These are phyloP conservation scores for Plasmodium vinckei DNA, from an alignment of 169 alveolate genomes.

Conservation along the genomic window DNA sequence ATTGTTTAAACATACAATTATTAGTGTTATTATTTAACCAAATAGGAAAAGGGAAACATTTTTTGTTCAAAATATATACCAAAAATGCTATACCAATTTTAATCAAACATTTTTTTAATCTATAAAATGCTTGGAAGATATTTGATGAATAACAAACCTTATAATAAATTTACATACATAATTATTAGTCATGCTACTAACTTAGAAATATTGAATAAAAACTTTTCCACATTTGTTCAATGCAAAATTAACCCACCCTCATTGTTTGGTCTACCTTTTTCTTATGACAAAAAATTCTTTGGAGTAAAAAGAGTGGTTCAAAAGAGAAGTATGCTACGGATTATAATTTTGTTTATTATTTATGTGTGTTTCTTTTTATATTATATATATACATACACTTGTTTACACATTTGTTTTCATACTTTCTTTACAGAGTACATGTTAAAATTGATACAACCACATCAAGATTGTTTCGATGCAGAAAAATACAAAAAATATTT, in stretches of 20 bases:
- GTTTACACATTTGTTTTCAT: constrained; percentile 6
- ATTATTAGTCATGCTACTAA: constrained; percentile 17
- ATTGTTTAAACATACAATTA: neutral
- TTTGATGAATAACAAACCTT: constrained; percentile 25
- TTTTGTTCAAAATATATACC: constrained; percentile 10
- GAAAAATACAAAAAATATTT: constrained; percentile 52
- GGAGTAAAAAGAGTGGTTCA: constrained; percentile 77
- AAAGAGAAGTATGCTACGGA: constrained; percentile 43
- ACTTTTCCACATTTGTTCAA: constrained; percentile 23
- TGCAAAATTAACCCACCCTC: constrained; percentile 23
- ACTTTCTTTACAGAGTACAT: constrained; percentile 26
- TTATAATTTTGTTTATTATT: neutral
- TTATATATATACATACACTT: constrained; percentile 1
- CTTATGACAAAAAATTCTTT: constrained; percentile 38
- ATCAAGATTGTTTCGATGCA: constrained; percentile 58
- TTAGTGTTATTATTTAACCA: neutral
- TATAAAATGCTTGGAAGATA: constrained; percentile 34
- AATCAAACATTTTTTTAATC: constrained; percentile 21
- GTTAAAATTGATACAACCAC: constrained; percentile 75
- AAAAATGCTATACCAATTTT: constrained; percentile 14
- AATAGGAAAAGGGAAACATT: neutral
- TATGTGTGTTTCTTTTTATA: neutral
- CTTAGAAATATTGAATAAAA: neutral
- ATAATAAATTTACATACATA: constrained; percentile 18
- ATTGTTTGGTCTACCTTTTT: constrained; percentile 24